These are phyloP conservation scores for Diaporthe longicolla DNA, from an alignment of 2,329 filamentous ascomycete species.

Conservation along the genomic window DNA sequence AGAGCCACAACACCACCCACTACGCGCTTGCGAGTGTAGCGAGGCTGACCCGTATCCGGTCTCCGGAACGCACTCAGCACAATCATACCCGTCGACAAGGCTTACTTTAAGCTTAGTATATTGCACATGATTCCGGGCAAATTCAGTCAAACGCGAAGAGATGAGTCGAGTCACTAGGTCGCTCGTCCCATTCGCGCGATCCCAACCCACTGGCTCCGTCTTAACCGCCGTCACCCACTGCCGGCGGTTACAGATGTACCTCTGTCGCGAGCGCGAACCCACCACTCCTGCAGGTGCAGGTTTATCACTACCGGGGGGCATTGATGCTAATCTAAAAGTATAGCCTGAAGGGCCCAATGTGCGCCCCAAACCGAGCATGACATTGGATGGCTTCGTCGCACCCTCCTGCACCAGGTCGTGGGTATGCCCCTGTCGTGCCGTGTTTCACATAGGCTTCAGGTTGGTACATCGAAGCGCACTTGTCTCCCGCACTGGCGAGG, in stretches of 20 bases:
- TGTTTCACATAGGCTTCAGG: conserved; percentile 51
- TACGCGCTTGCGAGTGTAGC: neutral
- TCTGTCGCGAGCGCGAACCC: conserved; percentile 26
- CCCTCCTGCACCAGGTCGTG: conserved; percentile 28
- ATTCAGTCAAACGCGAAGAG: conserved; percentile 35
- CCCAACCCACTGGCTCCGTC: conserved; percentile 7
- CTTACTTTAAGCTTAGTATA: conserved; percentile 12
- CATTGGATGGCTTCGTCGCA: conserved; percentile 35
- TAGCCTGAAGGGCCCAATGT: conserved; percentile 15
- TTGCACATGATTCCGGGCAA: neutral
- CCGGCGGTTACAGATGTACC: conserved; percentile 39
- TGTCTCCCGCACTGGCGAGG: conserved; percentile 29
- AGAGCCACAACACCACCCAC: neutral
- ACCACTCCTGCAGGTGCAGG: conserved; percentile 30
- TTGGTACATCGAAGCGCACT: conserved; percentile 42
- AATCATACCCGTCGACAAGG: neutral
- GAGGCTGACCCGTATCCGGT: conserved; percentile 6
- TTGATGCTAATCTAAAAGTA: conserved; percentile 23
- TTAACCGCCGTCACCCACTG: conserved; percentile 32
- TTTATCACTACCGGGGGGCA: conserved; percentile 34
- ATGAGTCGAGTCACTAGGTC: conserved; percentile 40
- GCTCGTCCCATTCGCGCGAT: conserved; percentile 31
- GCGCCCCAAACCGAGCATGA: conserved; percentile 31
- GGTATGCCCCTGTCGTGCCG: conserved; percentile 40
- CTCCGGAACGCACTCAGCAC: conserved; percentile 1